Evolutionary conservation across 805 yeast genomes (phyloP), one percentile per base, ranked within the genome.

Genomic region (Nakazawaea siamensis): DNA sequence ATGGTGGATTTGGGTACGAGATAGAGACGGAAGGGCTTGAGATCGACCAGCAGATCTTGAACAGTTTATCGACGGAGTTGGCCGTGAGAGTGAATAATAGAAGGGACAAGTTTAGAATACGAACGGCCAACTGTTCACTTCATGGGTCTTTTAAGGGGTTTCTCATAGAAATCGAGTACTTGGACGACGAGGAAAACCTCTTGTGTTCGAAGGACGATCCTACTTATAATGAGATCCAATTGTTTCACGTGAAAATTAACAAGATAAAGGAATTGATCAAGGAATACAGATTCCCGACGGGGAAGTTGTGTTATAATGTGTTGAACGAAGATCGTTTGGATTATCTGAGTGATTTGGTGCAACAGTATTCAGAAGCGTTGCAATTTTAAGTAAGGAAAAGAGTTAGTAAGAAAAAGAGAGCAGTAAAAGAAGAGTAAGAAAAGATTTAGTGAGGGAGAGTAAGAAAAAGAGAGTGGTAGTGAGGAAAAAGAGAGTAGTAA

Each of bases 111-210:
- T 63, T 77, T 45, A 57, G 61, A 7, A 58, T 84, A 3, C 59
- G 85, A 26, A 70, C 87, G 0, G 77, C 83, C 28, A 84, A 83
- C 49, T 73, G 83, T 26, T 75, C 77, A 33, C 62, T 82, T 11
- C 87, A 81, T 49, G 94, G 94, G 1, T 65, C 64, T 14, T 83
- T 80, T 60, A 71, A 78, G 41, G 87, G 87, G 0, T 65, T 83
- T 24, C 51, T 83, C 24, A 68, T 83, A 18, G 81, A 79, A 45
- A 62, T 79, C 2, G 79, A 71, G 38, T 64, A 58, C 37, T 28
- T 57, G 5, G 60, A 55, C 32, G 45, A 44, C 15, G 41, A 40
- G 24, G 32, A 36, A n/a, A 31, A 28, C 13, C 17, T 27, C 16
- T 4, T 35, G 5, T 26, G 32, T 13, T 34, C 40, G 7, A 45